Conservation (phyloP, 2,329 filamentous ascomycete species). For the Venturia asperata region DNA sequence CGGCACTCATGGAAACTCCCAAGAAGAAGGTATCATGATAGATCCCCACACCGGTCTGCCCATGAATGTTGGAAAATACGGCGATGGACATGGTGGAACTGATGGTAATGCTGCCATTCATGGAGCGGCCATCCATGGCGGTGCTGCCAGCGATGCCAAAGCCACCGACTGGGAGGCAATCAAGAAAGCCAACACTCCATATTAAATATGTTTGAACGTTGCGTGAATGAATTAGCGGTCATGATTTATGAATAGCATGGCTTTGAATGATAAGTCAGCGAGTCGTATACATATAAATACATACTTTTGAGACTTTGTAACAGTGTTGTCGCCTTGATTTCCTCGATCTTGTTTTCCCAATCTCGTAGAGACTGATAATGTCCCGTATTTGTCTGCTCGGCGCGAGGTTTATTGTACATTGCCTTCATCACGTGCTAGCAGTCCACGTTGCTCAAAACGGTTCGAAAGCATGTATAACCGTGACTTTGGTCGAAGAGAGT, state of each 20-base stretch:
- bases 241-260: background rate
- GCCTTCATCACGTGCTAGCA: too few species aligned
- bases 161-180: slow-evolving; percentile 26
- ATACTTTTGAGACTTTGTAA: too few species aligned
- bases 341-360: too few species aligned
- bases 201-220: slow-evolving; percentile 20
- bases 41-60: slow-evolving; percentile 37
- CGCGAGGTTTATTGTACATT: too few species aligned
- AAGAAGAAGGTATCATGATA: slow-evolving; percentile 26
- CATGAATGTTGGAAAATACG: slow-evolving; percentile 36
- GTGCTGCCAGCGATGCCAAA: background rate
- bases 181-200: slow-evolving; percentile 27
- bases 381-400: too few species aligned
- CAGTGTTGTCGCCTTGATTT: too few species aligned
- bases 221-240: background rate
- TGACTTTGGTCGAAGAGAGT: too few species aligned
- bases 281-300: background rate
- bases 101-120: slow-evolving; percentile 30
- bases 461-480: too few species aligned
- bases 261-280: background rate
- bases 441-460: too few species aligned
- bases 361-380: too few species aligned
- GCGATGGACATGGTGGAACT: slow-evolving; percentile 32
- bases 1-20: slow-evolving; percentile 20
- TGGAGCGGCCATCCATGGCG: slow-evolving; percentile 20